Evolutionary conservation across 306 rosid species (phyloP).

Genomic region (Lithocarpus polystachyus): DNA sequence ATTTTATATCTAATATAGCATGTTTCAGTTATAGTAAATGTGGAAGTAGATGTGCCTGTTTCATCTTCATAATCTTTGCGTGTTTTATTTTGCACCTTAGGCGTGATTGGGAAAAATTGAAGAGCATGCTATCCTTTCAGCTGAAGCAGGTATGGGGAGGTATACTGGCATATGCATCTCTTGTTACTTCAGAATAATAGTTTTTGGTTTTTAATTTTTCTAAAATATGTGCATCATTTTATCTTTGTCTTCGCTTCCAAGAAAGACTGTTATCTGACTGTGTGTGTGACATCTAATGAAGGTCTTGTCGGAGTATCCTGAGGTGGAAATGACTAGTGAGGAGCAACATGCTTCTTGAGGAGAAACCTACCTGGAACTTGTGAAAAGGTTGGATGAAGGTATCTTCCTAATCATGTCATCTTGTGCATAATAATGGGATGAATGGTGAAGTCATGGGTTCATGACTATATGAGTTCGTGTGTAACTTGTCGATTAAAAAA

Average conservation of each 20-base stretch:
- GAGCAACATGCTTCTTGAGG: slow-evolving; percentile 66
- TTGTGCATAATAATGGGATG: neutral
- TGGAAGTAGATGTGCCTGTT: neutral
- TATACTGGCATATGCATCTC: slow-evolving; percentile 47
- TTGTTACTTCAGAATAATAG: neutral
- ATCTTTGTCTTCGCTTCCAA: neutral
- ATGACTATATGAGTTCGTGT: no score
- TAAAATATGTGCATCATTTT: neutral
- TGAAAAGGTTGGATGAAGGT: slow-evolving; percentile 83
- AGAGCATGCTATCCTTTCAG: slow-evolving; percentile 75
- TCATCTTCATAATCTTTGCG: neutral
- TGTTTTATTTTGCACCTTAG: slow-evolving; percentile 41
- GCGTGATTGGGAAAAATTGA: slow-evolving; percentile 88
- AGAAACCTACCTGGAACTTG: slow-evolving; percentile 63
- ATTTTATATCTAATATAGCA: neutral
- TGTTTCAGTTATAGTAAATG: neutral
- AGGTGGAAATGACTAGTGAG: slow-evolving; percentile 58
- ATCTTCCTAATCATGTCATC: neutral
- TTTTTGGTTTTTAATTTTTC: slow-evolving; percentile 13
- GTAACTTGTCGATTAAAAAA: no score
- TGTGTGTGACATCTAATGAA: slow-evolving; percentile 27
- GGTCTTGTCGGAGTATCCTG: slow-evolving; percentile 80
- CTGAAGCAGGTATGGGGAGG: slow-evolving; percentile 99
- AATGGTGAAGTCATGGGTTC: no score
- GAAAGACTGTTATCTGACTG: neutral